phyloP scores from a whole-genome alignment of 2,329 filamentous ascomycete genomes.

The Colletotrichum shisoi region DNA sequence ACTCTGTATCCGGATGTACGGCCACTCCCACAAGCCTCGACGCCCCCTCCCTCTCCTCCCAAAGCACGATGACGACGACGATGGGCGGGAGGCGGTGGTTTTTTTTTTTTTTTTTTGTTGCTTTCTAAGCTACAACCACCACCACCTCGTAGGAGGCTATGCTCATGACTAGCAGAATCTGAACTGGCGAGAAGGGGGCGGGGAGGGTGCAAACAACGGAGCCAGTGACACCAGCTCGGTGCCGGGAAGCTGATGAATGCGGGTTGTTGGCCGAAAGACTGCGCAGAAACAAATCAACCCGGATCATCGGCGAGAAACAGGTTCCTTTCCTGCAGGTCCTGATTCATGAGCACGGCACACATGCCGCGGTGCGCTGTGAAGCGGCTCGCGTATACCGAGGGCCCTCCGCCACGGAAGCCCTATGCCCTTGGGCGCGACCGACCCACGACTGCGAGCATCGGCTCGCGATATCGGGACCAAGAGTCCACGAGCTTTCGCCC shows the following conservation, averaged over 20 bases:
- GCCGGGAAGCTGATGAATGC: background rate
- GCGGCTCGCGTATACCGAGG: background rate
- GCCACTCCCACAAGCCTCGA: background rate
- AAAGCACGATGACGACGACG: slow-evolving; percentile 31
- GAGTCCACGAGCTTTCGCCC: background rate
- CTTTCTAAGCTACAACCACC: background rate
- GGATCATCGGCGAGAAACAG: background rate
- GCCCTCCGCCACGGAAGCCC: background rate
- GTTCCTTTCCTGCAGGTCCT: background rate
- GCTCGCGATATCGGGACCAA: background rate
- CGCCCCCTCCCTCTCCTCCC: background rate
- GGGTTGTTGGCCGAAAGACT: background rate
- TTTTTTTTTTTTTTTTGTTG: background rate
- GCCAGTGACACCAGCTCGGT: background rate
- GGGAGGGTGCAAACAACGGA: background rate
- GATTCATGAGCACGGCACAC: background rate
- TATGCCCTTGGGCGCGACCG: background rate
- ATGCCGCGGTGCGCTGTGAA: background rate
- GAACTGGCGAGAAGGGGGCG: background rate
- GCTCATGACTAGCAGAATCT: background rate
- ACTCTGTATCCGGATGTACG: background rate
- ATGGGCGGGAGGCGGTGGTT: too few relatives aligned
- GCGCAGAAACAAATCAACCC: background rate
- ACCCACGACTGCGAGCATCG: background rate
- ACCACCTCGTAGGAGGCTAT: background rate